Conservation (phyloP, 225 moss, liverwort and hornwort genomes). For the Antitrichia curtipendula region DNA sequence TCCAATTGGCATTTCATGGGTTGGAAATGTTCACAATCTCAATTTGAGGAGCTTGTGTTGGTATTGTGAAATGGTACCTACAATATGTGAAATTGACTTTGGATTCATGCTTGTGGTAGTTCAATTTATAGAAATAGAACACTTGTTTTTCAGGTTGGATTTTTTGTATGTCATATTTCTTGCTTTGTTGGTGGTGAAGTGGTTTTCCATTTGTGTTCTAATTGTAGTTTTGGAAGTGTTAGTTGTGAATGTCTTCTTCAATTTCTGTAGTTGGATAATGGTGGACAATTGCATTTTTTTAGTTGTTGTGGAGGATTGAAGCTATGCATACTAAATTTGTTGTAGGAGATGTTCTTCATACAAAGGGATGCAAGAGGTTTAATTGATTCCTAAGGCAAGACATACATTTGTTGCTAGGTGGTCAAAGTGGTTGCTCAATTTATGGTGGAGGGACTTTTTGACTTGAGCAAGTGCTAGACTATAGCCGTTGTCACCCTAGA, state of each 20-base stretch:
- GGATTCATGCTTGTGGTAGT: neutral
- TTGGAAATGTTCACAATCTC: neutral
- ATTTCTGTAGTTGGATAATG: neutral
- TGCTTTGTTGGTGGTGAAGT: accelerated
- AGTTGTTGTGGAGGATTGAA: neutral
- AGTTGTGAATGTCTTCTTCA: neutral
- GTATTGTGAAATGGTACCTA: neutral
- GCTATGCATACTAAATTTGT: neutral
- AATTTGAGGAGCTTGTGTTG: neutral
- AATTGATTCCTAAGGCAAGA: neutral
- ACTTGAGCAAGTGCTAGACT: too few relatives aligned
- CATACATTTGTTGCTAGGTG: neutral
- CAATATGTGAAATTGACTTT: accelerated
- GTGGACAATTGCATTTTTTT: too few relatives aligned
- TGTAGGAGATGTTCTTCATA: neutral
- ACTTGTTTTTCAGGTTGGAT: neutral
- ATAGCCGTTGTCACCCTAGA: neutral
- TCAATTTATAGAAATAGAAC: neutral
- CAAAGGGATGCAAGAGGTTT: neutral
- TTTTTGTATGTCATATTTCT: neutral
- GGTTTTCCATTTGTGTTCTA: neutral
- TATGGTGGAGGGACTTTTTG: too few relatives aligned
- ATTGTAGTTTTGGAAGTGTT: neutral
- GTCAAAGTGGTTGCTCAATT: too few relatives aligned
- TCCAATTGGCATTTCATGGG: neutral